A percentile compares a stretch with the other conserved stretches of the same genome.
phyloP scores from a whole-genome alignment of 148 eudicot genomes.

The Chenopodium berlandieri region DNA sequence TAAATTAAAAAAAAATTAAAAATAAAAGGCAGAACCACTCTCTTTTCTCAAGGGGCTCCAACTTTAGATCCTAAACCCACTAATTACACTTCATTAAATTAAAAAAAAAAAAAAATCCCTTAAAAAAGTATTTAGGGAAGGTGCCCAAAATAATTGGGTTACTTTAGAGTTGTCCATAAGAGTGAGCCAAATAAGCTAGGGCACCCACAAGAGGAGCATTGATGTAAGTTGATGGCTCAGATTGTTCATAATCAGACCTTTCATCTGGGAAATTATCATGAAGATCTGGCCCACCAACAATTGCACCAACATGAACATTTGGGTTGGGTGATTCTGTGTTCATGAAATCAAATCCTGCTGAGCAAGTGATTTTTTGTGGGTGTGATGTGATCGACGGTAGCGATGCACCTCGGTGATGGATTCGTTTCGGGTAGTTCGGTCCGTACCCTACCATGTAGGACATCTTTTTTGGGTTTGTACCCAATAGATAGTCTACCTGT shows the following conservation, averaged over 20 bases:
- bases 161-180: slow-evolving; percentile 66
- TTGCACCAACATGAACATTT: slow-evolving; percentile 63
- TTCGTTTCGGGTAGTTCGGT: slow-evolving; percentile 59
- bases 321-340: slow-evolving; percentile 68
- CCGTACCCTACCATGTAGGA: slow-evolving; percentile 91
- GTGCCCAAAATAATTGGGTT: neutral
- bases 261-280: slow-evolving; percentile 62
- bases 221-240: slow-evolving; percentile 75
- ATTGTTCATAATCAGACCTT: slow-evolving; percentile 69
- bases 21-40: slow-evolving; percentile 32
- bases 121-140: neutral
- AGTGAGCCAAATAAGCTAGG: slow-evolving; percentile 78
- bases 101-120: neutral
- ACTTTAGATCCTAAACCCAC: slow-evolving; percentile 17
- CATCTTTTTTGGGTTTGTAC: slow-evolving; percentile 75
- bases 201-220: slow-evolving; percentile 86
- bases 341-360: slow-evolving; percentile 57
- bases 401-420: slow-evolving; percentile 86
- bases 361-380: slow-evolving; percentile 74
- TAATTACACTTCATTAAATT: slow-evolving; percentile 29
- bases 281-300: slow-evolving; percentile 77
- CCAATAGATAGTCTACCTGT: slow-evolving; percentile 77
- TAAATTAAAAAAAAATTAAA: neutral
- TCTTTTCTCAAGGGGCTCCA: slow-evolving; percentile 39
- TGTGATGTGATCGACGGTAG: slow-evolving; percentile 57